These are phyloP conservation scores for Colletotrichum navitas DNA, from an alignment of 2,329 filamentous ascomycete species.

Conservation along the genomic window DNA sequence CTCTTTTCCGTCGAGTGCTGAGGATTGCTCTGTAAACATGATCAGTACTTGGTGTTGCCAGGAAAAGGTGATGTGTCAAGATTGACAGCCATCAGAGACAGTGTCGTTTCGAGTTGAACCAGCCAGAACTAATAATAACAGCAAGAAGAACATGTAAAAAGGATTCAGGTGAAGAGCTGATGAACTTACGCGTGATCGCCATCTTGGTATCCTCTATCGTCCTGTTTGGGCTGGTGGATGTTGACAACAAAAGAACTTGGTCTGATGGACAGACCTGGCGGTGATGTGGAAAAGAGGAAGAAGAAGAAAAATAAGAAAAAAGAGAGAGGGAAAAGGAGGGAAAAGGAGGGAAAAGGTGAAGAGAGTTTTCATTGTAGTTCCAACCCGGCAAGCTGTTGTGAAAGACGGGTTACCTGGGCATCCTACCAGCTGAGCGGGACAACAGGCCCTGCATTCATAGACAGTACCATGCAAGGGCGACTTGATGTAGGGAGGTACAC, in stretches of 20 bases:
- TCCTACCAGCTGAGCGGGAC: not conserved
- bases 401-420: not conserved
- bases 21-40: not conserved
- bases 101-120: too few relatives aligned
- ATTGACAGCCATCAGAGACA: too few relatives aligned
- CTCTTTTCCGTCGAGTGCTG: not conserved
- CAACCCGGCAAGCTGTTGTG: not conserved
- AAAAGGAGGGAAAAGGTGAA: not conserved
- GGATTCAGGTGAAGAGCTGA: not conserved
- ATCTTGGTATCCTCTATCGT: not conserved
- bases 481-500: not conserved
- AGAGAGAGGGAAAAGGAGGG: too few relatives aligned
- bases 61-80: accelerated
- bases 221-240: not conserved
- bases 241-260: not conserved
- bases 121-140: not conserved
- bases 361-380: not conserved
- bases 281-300: not conserved
- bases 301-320: not conserved
- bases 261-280: not conserved
- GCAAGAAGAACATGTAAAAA: not conserved
- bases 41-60: not conserved
- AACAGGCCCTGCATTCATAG: not conserved
- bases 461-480: not conserved
- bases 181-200: not conserved